Base-by-base conservation (phyloP, 805 yeast species). In the Candida corydali region DNA sequence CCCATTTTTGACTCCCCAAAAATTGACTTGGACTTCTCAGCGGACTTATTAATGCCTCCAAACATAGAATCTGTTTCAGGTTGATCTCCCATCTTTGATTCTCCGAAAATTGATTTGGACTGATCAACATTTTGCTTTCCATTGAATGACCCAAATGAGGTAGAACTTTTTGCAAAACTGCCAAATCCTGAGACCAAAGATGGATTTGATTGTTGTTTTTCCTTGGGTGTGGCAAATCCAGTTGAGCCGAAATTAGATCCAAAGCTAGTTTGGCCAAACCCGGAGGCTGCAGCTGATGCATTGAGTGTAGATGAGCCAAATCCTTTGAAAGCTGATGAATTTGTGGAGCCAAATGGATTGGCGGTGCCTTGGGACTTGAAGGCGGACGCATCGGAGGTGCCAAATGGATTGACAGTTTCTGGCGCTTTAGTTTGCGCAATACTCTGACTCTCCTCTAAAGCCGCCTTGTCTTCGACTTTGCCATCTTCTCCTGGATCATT, bases 291-390 rank as follows among this genome's bases (percentile, higher is more conserved):
- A 12, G 19, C 8, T 7, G 12, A 5, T 11, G 12, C 10, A n/a
- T 24, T 29, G 28, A 34, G 25, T 4, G 18, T 29, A 31, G 34
- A 5, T 22, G 18, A 51, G 4, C 51, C 47, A 6, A 58, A 19
- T 3, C 25, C 49, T 45, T 36, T 41, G 42, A 36, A 28, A 8
- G 39, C 32, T 11, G 45, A 49, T 19, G 43, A 37, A 8, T 40
- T 41, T 18, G 47, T 31, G 15, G 48, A 38, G 16, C 53, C 53
- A 42, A 51, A 49, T 15, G 45, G 51, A 18, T 37, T 37, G 16
- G 16, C 22, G 11, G 19, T 19, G 20, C 28, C 15, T 24, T 15
- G 23, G 16, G 16, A 5, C 5, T 27, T 15, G 7, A 5, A 7
- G 6, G 18, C 5, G n/a, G n/a, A n/a, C n/a, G n/a, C n/a, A n/a